Base-by-base conservation (phyloP, 331 rosid genomes). In the Malus hybrid region DNA sequence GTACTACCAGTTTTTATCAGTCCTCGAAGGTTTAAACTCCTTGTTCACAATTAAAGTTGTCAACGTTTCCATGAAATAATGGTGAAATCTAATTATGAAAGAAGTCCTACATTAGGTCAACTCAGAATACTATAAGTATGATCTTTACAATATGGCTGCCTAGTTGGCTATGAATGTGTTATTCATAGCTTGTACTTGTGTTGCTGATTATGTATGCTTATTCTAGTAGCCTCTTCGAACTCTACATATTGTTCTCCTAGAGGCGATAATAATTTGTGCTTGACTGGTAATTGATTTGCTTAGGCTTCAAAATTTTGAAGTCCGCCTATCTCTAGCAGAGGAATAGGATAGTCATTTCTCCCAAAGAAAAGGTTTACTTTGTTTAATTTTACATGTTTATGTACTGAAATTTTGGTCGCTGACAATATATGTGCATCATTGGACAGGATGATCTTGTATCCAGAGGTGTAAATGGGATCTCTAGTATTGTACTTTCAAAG, bases 401-500 rank as follows among this genome's bases (percentile, higher is more conserved):
- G 28, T 39, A 52, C 19, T 16, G 57, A 36, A 59, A 59, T 29
- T 76, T 70, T 65, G 74, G 63, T 70, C 70, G 76, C 55, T 76
- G 65, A 80, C 78, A 72, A 50, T 82, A 67, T 65, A 36, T 68
- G 46, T 76, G 54, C 75, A 33, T 69, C 67, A 82, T 69, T 70
- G 68, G 57, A 67, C 87, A 95, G 99, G 93, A 84, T 75, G 80
- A 75, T 83, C 73, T 59, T 72, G 78, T 82, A 65, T 70, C 76
- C 33, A 77, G 85, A 77, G 83, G 73, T 77, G 78, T 63, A 44
- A 84, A 80, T 64, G 86, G 86, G 76, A 57, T 70, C 77, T 73
- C 81, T 79, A 78, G 77, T 73, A 77, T 68, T 52, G 81, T 71
- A 80, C 83, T 48, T 28, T 55, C 28, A 64, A 79, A 79, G 75